Conservation (phyloP, 2,329 filamentous ascomycete species). For the Fusarium sp. region DNA sequence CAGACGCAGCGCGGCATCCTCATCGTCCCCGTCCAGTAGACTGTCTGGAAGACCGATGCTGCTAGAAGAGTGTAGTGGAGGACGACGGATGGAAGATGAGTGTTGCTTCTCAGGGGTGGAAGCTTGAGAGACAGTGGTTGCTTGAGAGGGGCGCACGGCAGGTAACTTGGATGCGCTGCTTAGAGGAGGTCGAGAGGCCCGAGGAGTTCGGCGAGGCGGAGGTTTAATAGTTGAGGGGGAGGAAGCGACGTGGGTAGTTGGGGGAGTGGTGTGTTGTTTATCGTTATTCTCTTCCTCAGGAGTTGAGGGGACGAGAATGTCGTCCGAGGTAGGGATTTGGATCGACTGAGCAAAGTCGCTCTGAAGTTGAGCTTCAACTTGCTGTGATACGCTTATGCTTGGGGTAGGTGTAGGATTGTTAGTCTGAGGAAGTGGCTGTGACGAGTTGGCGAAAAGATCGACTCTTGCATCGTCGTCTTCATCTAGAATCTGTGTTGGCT, state of each 20-base stretch:
- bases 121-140: constrained; percentile 53
- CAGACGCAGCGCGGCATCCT: constrained; percentile 41
- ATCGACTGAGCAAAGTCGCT: constrained; percentile 59
- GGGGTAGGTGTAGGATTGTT: constrained; percentile 38
- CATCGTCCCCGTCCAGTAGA: constrained; percentile 41
- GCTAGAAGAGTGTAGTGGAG: constrained; percentile 39
- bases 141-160: constrained; percentile 49
- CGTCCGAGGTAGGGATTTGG: constrained; percentile 48
- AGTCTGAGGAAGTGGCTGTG: constrained; percentile 16
- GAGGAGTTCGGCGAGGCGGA: constrained; percentile 30
- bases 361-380: constrained; percentile 63
- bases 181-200: constrained; percentile 32
- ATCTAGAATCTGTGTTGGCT: constrained; percentile 19
- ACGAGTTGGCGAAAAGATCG: constrained; percentile 39
- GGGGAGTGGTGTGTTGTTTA: constrained; percentile 20
- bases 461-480: constrained; percentile 36
- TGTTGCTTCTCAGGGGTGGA: constrained; percentile 49
- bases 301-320: constrained; percentile 52
- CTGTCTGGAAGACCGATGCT: constrained; percentile 43
- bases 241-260: constrained; percentile 26
- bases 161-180: constrained; percentile 23
- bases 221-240: constrained; percentile 31
- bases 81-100: constrained; percentile 25
- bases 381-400: constrained; percentile 60
- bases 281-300: constrained; percentile 37